These are phyloP conservation scores for Triticum turgidum DNA, from an alignment of 176 grass and related monocot species.

Conservation along the genomic window DNA sequence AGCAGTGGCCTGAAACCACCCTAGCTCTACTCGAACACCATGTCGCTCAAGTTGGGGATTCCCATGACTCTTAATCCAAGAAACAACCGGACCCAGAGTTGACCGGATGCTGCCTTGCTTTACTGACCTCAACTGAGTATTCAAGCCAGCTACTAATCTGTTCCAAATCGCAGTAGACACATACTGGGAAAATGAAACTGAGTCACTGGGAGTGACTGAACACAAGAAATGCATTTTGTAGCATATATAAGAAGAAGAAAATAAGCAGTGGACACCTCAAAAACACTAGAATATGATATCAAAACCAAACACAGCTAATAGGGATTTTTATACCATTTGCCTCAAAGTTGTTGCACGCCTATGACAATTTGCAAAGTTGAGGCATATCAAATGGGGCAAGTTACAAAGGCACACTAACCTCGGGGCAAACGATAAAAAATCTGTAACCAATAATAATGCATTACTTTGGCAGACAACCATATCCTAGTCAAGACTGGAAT, in stretches of 20 bases:
- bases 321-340: neutral
- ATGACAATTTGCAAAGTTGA: neutral
- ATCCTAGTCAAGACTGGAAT: slow-evolving; percentile 21
- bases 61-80: slow-evolving; percentile 77
- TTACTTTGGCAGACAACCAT: neutral
- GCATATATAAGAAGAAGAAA: neutral
- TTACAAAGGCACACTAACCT: neutral
- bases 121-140: slow-evolving; percentile 87
- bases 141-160: slow-evolving; percentile 89
- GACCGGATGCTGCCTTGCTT: slow-evolving; percentile 56
- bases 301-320: neutral
- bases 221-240: neutral
- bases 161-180: slow-evolving; percentile 94
- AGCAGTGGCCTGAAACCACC: slow-evolving; percentile 93
- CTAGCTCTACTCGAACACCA: slow-evolving; percentile 81
- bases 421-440: neutral
- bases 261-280: neutral
- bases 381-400: neutral
- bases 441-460: neutral
- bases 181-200: slow-evolving; percentile 58
- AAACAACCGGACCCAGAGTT: slow-evolving; percentile 56
- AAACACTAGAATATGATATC: neutral
- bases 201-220: neutral
- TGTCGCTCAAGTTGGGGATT: slow-evolving; percentile 79
- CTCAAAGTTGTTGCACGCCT: neutral